Evolutionary conservation across 2,329 filamentous ascomycete genomes (phyloP), one percentile per base, ranked within the genome.

Genomic region (Claviceps sp.): DNA sequence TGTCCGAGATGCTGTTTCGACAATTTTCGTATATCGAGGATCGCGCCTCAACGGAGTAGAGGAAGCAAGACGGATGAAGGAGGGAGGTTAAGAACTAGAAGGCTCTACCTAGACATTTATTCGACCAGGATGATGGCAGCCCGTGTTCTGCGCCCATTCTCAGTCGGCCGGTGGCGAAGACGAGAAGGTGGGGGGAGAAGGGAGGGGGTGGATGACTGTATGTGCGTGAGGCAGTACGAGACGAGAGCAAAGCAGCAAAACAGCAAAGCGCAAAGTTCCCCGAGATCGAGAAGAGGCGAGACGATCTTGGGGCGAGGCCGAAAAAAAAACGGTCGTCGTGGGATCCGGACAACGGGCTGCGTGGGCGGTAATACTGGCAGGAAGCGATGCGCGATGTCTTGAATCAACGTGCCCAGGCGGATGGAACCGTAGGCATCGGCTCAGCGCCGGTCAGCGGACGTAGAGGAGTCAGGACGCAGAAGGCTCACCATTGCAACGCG

Each of bases 91-190:
- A 42, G 53, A 56, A 56, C 55, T 59, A 55, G 55, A 55, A 54
- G 54, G 56, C 57, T 38, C 61, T 34, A 10, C 10, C 30, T 58
- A 57, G 54, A 59, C 57, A 59, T 58, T 59, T 58, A 58, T 54
- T 64, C 57, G 58, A 57, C 52, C 51, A 58, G 56, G 47, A 56
- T 52, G 52, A 43, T 49, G 42, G 41, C 44, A 43, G 40, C 57
- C 58, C 57, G 58, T 56, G 48, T 58, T 55, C 59, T 61, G 61
- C 55, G 61, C 62, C 59, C 65, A 68, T 68, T 57, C 60, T 68
- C 57, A 58, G 57, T 59, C 57, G 58, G 56, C 58, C 50, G 48
- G 46, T 53, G 50, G 51, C 51, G 45, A 48, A 34, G 38, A 45
- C 50, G 16, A 38, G 40, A 34, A 39, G 5, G 39, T 41, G 24